These are phyloP conservation scores for Plasmodium malariae DNA, from an alignment of 169 alveolate genomes.

Conservation along the genomic window DNA sequence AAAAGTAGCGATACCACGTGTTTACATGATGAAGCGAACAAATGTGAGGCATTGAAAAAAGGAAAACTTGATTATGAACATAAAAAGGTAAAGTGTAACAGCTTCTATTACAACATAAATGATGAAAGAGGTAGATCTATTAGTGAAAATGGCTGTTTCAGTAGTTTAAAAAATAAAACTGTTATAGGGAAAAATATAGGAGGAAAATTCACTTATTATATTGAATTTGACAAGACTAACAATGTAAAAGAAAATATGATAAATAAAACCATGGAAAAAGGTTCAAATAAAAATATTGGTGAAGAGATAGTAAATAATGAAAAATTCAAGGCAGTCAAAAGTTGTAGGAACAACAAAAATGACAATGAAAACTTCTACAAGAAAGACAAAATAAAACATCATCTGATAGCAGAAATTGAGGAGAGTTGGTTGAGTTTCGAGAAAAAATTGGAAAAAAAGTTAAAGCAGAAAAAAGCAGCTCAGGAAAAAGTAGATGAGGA, in stretches of 20 bases:
- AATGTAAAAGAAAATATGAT: constrained; percentile 11
- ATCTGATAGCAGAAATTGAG: constrained; percentile 46
- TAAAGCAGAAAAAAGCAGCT: constrained; percentile 14
- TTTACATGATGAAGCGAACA: not conserved
- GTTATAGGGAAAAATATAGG: constrained; percentile 59
- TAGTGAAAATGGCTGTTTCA: constrained; percentile 36
- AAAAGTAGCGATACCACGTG: not conserved
- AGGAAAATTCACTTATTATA: constrained; percentile 65
- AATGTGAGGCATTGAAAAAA: not conserved
- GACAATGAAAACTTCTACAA: not conserved
- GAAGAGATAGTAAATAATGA: not conserved
- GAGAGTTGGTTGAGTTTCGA: constrained; percentile 72
- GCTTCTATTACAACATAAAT: not conserved
- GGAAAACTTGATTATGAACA: not conserved
- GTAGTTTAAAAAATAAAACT: constrained; percentile 61
- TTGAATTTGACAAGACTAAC: constrained; percentile 54
- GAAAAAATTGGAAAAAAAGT: constrained; percentile 53
- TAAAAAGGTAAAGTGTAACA: not conserved
- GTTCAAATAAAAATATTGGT: not conserved
- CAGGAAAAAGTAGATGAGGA: too few relatives aligned
- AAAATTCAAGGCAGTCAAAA: not conserved
- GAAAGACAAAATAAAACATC: constrained; percentile 14
- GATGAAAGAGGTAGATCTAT: constrained; percentile 34
- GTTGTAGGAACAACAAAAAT: not conserved
- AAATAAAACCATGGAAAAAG: not conserved